Base-by-base conservation (phyloP, 179 eudicot genomes). In the Silene coronaria region DNA sequence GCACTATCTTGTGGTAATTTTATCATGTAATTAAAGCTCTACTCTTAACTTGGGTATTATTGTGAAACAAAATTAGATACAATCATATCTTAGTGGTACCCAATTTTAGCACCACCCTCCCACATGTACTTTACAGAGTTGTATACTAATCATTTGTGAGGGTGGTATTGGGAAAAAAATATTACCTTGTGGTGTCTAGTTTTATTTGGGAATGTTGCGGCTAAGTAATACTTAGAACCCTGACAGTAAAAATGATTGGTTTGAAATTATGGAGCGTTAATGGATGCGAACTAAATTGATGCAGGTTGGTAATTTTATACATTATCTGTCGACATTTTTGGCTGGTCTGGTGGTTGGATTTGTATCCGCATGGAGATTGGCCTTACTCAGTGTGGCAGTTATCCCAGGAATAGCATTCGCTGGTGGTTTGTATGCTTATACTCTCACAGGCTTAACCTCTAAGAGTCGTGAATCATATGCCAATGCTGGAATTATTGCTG, bases 321-420 rank as follows among this genome's bases (percentile, higher is more conserved):
- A 95, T 80, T 95, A 95, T 80, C 89, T 95, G 1, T 95, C 99
- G 21, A 95, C 99, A n/a, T 95, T 95, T 80, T 73, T 95, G 91
- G 99, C 99, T 48, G 99, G 99, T 71, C 76, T 96, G 90, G 99
- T 93, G 89, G 99, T 96, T 59, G 99, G 99, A 63, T 96, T 96
- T 79, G 96, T 93, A 67, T 91, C 99, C 59, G 98, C 99, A 70
- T 96, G 99, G 99, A 89, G 81, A 83, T 81, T 96, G 45, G 99
- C 99, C 19, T 88, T 96, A 72, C 93, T 96, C 22, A 96, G 99
- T 74, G 90, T 96, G 68, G 99, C 99, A 42, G 98, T 96, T 55
- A 96, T 96, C 77, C 99, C 99, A 0, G 99, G 99, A 55, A 96
- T 96, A 46, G 99, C 99, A 1, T 96, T 96, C 84, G 99, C 99